A percentile compares a stretch with the other conserved stretches of the same genome.
phyloP scores from a whole-genome alignment of 1,284 basidiomycete genomes.

The Crucibulum parvulum region DNA sequence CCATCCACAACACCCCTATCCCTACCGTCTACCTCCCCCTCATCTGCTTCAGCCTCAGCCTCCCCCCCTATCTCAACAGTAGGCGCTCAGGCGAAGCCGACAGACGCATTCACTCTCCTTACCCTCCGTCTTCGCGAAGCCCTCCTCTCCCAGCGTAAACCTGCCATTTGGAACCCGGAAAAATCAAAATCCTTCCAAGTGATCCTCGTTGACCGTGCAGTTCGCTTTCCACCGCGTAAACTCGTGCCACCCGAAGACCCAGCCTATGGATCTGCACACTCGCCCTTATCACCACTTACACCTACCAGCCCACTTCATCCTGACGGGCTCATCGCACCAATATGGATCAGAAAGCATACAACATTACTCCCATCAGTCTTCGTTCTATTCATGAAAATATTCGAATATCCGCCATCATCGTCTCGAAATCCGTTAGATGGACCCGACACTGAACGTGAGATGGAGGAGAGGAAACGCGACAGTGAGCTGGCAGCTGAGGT shows the following conservation, averaged over 20 bases:
- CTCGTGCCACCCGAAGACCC: constrained; percentile 63
- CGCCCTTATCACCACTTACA: constrained; percentile 90
- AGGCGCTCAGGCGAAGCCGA: constrained; percentile 36
- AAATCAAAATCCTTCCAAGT: constrained; percentile 81
- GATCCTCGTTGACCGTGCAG: constrained; percentile 81
- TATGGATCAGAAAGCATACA: constrained; percentile 97
- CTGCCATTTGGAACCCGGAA: constrained; percentile 69
- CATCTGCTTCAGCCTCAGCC: no score
- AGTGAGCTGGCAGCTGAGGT: constrained; percentile 82
- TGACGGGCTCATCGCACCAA: constrained; percentile 94
- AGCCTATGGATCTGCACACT: constrained; percentile 67
- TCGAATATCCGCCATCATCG: constrained; percentile 59
- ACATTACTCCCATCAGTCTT: constrained; percentile 92
- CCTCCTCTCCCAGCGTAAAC: constrained; percentile 64
- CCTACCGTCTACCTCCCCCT: constrained; percentile 11
- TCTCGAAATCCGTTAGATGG: constrained; percentile 59
- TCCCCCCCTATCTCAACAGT: neutral
- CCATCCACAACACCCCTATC: constrained; percentile 17
- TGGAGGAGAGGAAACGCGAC: constrained; percentile 78
- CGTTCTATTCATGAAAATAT: constrained; percentile 87
- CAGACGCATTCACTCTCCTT: constrained; percentile 67
- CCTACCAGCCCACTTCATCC: constrained; percentile 90
- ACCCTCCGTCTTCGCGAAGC: constrained; percentile 66
- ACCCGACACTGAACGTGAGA: constrained; percentile 58
- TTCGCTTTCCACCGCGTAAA: constrained; percentile 90